phyloP scores from a whole-genome alignment of 148 eudicot genomes.

The Amaranthus cruentus region DNA sequence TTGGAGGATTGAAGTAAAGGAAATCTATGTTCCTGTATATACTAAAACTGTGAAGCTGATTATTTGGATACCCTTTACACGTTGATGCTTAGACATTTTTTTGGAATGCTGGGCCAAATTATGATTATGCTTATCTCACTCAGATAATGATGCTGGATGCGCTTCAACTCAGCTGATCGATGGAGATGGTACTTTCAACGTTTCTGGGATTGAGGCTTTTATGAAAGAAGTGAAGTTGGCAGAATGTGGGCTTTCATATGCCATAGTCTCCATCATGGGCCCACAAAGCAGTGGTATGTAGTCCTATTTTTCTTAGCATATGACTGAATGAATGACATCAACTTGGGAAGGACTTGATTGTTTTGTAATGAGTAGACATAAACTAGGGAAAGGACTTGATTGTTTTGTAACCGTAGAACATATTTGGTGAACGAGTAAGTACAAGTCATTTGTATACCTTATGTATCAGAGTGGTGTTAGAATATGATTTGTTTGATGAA shows the following conservation, averaged over 20 bases:
- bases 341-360: background rate
- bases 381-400: too few relatives aligned
- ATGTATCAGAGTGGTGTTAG: background rate
- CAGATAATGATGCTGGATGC: slow-evolving; percentile 49
- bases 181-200: slow-evolving; percentile 86
- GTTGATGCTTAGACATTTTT: background rate
- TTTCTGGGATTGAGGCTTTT: slow-evolving; percentile 59
- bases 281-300: slow-evolving; percentile 96
- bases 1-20: background rate
- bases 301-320: slow-evolving; percentile 1
- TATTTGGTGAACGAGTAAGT: background rate
- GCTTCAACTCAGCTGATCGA: slow-evolving; percentile 89
- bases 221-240: slow-evolving; percentile 74
- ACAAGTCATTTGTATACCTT: background rate
- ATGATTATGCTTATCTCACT: slow-evolving; percentile 14
- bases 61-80: background rate
- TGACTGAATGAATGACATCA: background rate
- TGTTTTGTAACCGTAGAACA: background rate
- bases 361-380: too few relatives aligned
- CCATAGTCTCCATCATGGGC: slow-evolving; percentile 96
- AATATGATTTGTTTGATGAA: background rate
- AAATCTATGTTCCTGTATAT: background rate
- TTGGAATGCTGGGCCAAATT: background rate
- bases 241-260: slow-evolving; percentile 96
- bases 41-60: background rate